These are phyloP conservation scores for Alternaria sp. DNA, from an alignment of 2,329 filamentous ascomycete genomes.

Conservation along the genomic window DNA sequence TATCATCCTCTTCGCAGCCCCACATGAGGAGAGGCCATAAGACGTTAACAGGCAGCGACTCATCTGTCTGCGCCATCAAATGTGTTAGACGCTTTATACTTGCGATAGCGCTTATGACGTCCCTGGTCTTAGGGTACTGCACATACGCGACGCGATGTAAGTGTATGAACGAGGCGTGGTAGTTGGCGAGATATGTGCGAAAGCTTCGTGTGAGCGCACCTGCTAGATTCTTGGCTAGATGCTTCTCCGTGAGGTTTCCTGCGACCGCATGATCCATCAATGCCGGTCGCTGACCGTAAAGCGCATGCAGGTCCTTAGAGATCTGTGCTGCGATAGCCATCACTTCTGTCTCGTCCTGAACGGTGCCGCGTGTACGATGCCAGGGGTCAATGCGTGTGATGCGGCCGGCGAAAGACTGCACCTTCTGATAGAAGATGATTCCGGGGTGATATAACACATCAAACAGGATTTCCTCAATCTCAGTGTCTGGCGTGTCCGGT, in stretches of 20 bases:
- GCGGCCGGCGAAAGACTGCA: conserved; percentile 66
- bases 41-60: conserved; percentile 64
- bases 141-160: conserved; percentile 67
- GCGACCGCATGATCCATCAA: conserved; percentile 66
- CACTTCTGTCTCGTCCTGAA: conserved; percentile 67
- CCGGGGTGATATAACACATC: conserved; percentile 65
- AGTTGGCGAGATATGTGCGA: conserved; percentile 65
- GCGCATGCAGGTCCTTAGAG: conserved; percentile 58
- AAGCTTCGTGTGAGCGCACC: conserved; percentile 63
- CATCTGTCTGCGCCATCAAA: conserved; percentile 57
- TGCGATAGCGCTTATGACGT: conserved; percentile 59
- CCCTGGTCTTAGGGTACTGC: conserved; percentile 61
- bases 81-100: conserved; percentile 60
- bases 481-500: conserved; percentile 38
- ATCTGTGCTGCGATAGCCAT: conserved; percentile 65
- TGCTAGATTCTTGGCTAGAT: conserved; percentile 61
- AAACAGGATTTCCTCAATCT: conserved; percentile 62
- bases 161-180: conserved; percentile 65
- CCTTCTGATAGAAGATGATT: conserved; percentile 66
- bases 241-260: conserved; percentile 59
- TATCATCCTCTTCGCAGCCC: conserved; percentile 64
- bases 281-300: conserved; percentile 62
- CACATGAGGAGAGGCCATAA: conserved; percentile 67
- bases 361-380: conserved; percentile 65
- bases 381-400: conserved; percentile 66